Evolutionary conservation across 225 moss, liverwort and hornwort species (phyloP), one percentile per base, ranked within the genome.

Genomic region (Asterella californica): DNA sequence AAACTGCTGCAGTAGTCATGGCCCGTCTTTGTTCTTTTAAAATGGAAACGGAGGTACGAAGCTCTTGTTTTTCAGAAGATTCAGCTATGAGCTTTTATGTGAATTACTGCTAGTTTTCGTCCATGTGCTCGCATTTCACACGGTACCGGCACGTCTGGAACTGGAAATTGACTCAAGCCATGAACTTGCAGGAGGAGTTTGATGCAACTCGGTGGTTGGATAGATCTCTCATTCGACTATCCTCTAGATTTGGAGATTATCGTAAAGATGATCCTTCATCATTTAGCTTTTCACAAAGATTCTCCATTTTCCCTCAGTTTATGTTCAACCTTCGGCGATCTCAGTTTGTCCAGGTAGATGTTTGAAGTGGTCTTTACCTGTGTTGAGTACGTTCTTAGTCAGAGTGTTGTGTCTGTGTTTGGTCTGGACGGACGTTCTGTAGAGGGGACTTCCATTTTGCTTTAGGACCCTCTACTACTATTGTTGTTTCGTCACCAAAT

Each of bases 261-360:
- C 87, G 93, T 49, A 99, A 99, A 86, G 97, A 99, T 50, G 94
- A 95, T 74, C 84, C 90, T 7, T 78, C 75, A n/a, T 99, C 97
- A 25, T 99, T 99, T 84, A 95, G 87, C 79, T 95, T 99, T 52
- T 85, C 94, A 67, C 93, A 88, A 55, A 99, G 88, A 80, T 94
- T 99, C 69, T 86, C 94, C 7, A 95, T 99, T 63, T 99, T 92
- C 48, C 97, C 97, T 67, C 97, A 99, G 83, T 99, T 99, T 53
- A 93, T 99, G 95, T 99, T 99, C 88, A 99, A 99, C 83, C 88
- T 99, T 52, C 92, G 97, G 42, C 87, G 97, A 49, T 99, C 97
- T 47, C 97, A 99, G 79, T 99, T 91, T 83, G 95, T 99, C 38
- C 87, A 87, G 83, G 87, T 83, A 78, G 0, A n/a, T 15, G 12